These are phyloP conservation scores for Neolecta irregularis DNA, from an alignment of 1,139 yeast species.

Conservation along the genomic window DNA sequence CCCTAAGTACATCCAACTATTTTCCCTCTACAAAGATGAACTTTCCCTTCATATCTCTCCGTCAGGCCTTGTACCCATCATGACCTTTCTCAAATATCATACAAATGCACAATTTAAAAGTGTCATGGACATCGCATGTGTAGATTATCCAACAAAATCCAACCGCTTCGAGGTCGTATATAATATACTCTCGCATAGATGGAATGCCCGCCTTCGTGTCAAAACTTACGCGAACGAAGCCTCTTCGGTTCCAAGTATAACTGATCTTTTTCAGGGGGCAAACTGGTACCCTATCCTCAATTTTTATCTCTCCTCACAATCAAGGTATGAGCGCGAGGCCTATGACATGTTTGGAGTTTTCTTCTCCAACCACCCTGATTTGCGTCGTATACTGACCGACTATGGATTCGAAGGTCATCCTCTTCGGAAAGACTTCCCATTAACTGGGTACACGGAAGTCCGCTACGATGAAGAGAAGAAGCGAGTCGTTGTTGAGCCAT, in stretches of 20 bases:
- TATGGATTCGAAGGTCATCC: slow-evolving; percentile 92
- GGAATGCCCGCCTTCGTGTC: slow-evolving; percentile 75
- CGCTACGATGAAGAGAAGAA: slow-evolving; percentile 84
- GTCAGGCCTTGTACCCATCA: slow-evolving; percentile 51
- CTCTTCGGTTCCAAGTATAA: slow-evolving; percentile 64
- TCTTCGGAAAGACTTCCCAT: slow-evolving; percentile 81
- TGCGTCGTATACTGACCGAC: slow-evolving; percentile 81
- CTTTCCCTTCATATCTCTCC: slow-evolving; percentile 66
- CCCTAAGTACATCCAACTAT: slow-evolving; percentile 73
- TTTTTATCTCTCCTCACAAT: too few species aligned
- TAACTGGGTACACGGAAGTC: slow-evolving; percentile 46
- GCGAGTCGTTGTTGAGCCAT: slow-evolving; percentile 77
- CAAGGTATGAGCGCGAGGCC: slow-evolving; percentile 14
- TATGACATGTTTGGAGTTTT: slow-evolving; percentile 30
- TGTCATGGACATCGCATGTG: slow-evolving; percentile 72
- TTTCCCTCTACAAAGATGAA: slow-evolving; percentile 85
- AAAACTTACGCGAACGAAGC: slow-evolving; percentile 80
- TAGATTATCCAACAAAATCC: slow-evolving; percentile 70
- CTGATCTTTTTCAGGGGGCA: slow-evolving; percentile 58
- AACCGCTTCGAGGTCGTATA: slow-evolving; percentile 81
- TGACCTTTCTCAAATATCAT: slow-evolving; percentile 59
- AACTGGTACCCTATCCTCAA: slow-evolving; percentile 93
- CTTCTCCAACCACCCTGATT: slow-evolving; percentile 79
- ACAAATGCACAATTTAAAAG: slow-evolving; percentile 68
- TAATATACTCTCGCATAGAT: slow-evolving; percentile 64